Conservation (phyloP, 306 rosid species). For the Casuarina glauca region DNA sequence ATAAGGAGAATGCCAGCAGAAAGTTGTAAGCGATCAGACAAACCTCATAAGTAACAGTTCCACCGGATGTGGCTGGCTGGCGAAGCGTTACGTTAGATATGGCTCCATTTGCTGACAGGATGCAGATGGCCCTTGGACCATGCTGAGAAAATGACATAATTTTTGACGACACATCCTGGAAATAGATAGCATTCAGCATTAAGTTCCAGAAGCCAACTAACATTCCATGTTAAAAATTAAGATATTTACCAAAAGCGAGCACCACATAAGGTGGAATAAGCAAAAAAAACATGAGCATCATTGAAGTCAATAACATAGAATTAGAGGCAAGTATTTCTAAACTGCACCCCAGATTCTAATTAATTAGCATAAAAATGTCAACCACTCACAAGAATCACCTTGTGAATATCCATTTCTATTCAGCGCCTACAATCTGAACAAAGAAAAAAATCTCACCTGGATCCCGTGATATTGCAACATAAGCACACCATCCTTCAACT, state of each 20-base stretch:
- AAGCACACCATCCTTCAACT: neutral
- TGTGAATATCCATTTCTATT: neutral
- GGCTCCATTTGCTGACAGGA: conserved; percentile 70
- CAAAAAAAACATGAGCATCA: neutral
- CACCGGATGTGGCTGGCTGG: conserved; percentile 65
- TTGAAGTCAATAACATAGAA: neutral
- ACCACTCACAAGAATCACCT: neutral
- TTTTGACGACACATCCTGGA: conserved; percentile 62
- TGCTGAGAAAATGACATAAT: conserved; percentile 62
- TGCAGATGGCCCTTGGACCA: conserved; percentile 58
- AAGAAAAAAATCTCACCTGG: neutral
- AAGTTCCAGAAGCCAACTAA: neutral
- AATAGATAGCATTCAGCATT: conserved; percentile 8
- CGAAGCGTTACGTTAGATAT: conserved; percentile 74
- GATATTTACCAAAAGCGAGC: neutral
- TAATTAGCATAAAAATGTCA: neutral
- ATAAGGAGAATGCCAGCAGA: conserved; percentile 5
- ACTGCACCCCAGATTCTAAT: neutral
- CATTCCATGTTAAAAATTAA: neutral
- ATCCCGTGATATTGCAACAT: neutral
- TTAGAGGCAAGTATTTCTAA: neutral
- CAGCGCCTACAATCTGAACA: neutral
- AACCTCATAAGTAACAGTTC: conserved; percentile 91
- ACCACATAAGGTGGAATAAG: neutral
- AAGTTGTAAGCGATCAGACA: conserved; percentile 18